Base-by-base conservation (phyloP, 176 grass and related monocot species). In the Phyllostachys edulis region DNA sequence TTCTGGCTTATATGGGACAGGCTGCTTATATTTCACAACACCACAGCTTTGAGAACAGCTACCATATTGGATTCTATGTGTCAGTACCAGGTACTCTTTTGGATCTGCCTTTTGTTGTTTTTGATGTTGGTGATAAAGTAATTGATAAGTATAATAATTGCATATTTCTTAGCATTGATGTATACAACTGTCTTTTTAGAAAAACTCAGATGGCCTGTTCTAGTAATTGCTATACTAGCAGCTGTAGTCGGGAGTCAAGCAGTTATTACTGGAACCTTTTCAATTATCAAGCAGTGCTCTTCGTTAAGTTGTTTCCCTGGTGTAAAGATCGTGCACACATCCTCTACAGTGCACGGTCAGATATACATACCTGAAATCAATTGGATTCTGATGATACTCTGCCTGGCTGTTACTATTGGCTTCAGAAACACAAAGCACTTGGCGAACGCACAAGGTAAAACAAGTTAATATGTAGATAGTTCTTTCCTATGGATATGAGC, bases 351-450 rank as follows among this genome's bases (percentile, higher is more conserved):
- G 23, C 97, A 96, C 3, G 97, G 97, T 52, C 97, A 99, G 80
- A 92, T 99, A 89, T 99, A 99, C 81, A 96, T 99, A 65, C 97
- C 97, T 5, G 93, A 99, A 89, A 95, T 95, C 74, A 98, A 98
- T 80, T 98, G 96, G 96, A 93, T 90, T 37, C 59, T 98, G 72
- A 98, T 98, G 96, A 29, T 94, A 72, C 76, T 98, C 23, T 98
- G 96, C 34, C 73, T 98, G 54, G 87, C 96, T 87, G 96, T 95
- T 76, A 98, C 93, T 46, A 59, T 98, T 73, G 93, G 96, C 63
- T 98, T 98, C 87, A 90, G 90, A 82, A 86, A 98, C 77, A 95
- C 96, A 40, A 98, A 98, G 47, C 91, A 83, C 46, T 76, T 98
- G 68, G 89, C 93, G 3, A 98, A 98, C 63, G 96, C 96, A 69